Percentiles rank a stretch among this genome's conserved stretches.
These are phyloP conservation scores for Schizophyllum amplum DNA, from an alignment of 1,284 basidiomycete genomes.

Conservation along the genomic window DNA sequence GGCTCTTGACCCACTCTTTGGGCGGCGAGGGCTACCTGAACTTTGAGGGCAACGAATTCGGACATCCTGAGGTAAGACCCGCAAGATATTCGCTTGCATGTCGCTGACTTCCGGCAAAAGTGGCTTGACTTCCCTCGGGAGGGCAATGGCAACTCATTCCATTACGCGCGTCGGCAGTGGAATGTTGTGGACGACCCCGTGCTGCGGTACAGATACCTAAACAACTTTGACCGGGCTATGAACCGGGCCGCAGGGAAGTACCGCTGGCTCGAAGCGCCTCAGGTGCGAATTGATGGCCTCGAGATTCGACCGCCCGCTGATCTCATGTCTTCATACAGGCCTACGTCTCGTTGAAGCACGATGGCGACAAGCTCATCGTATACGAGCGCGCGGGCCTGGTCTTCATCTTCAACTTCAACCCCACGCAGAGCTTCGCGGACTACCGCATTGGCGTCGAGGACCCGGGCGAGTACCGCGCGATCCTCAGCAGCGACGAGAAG, in stretches of 20 bases:
- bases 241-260: slow-evolving; percentile 76
- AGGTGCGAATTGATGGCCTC: slow-evolving; percentile 35
- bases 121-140: slow-evolving; percentile 99
- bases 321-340: slow-evolving; percentile 39
- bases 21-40: slow-evolving; percentile 98
- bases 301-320: slow-evolving; percentile 7
- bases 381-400: slow-evolving; percentile 90
- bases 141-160: slow-evolving; percentile 93
- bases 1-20: slow-evolving; percentile 83
- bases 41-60: slow-evolving; percentile 98
- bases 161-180: slow-evolving; percentile 94
- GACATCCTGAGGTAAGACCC: slow-evolving; percentile 82
- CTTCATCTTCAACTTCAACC: slow-evolving; percentile 97
- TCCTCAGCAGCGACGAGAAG: slow-evolving; percentile 82
- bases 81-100: not conserved
- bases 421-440: slow-evolving; percentile 81
- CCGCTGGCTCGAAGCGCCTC: slow-evolving; percentile 80
- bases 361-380: slow-evolving; percentile 86
- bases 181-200: slow-evolving; percentile 84
- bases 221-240: slow-evolving; percentile 93
- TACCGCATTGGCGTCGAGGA: slow-evolving; percentile 88
- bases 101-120: slow-evolving; percentile 27
- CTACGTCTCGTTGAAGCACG: slow-evolving; percentile 90
- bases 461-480: slow-evolving; percentile 80
- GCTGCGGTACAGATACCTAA: slow-evolving; percentile 88